Conservation (phyloP, 2,329 filamentous ascomycete genomes). For the Cordyceps pruinosa region DNA sequence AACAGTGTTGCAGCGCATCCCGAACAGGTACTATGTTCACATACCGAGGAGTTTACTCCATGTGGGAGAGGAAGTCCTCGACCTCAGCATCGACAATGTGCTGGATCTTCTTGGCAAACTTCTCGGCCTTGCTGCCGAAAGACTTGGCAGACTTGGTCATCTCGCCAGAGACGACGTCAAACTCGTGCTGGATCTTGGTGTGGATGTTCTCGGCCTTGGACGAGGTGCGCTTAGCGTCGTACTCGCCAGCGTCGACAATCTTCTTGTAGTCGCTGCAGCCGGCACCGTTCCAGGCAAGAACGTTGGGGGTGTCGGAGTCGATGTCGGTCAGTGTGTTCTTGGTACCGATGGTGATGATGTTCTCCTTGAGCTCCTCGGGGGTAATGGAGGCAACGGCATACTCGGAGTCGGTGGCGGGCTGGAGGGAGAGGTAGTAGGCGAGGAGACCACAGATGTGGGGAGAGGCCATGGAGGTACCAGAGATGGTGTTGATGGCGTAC, state of each 20-base stretch:
- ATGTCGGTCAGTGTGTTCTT: constrained; percentile 71
- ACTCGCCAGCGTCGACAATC: constrained; percentile 69
- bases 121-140: constrained; percentile 50
- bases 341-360: constrained; percentile 78
- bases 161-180: constrained; percentile 51
- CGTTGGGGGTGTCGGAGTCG: constrained; percentile 79
- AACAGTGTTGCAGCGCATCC: background rate
- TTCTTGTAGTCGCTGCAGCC: constrained; percentile 84
- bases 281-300: constrained; percentile 98
- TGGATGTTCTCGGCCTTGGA: constrained; percentile 52
- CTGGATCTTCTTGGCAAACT: constrained; percentile 58
- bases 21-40: background rate
- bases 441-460: constrained; percentile 94
- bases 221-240: constrained; percentile 46
- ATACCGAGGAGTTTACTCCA: constrained; percentile 27
- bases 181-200: constrained; percentile 51
- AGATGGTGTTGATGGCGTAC: constrained; percentile 97
- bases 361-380: constrained; percentile 88
- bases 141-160: constrained; percentile 47
- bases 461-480: constrained; percentile 97
- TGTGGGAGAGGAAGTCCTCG: constrained; percentile 50
- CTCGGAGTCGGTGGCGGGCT: constrained; percentile 82
- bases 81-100: constrained; percentile 56
- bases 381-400: constrained; percentile 86
- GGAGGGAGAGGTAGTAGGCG: constrained; percentile 95